A percentile compares a stretch with the other conserved stretches of the same genome.
phyloP scores from a whole-genome alignment of 371 early-diverging fungal genomes.

The Apophysomyces elegans region DNA sequence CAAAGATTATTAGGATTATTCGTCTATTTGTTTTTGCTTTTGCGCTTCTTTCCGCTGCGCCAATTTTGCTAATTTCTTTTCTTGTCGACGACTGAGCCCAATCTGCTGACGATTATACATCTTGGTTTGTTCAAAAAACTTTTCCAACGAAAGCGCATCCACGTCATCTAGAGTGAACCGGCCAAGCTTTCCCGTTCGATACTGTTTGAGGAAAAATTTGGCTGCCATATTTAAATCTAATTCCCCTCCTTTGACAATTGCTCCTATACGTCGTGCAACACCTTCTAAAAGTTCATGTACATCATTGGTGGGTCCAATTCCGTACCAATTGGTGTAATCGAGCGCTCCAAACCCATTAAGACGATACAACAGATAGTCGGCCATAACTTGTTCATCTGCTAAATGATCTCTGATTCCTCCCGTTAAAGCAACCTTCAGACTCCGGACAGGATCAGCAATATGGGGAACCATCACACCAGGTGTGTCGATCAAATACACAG shows the following conservation, averaged over 20 bases:
- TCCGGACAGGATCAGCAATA: slow-evolving; percentile 75
- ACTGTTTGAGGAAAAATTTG: slow-evolving; percentile 74
- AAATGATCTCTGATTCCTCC: slow-evolving; percentile 89
- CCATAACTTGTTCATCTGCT: slow-evolving; percentile 81
- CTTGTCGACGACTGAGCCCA: slow-evolving; percentile 48
- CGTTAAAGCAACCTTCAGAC: slow-evolving; percentile 83
- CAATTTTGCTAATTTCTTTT: slow-evolving; percentile 58
- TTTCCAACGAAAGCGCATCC: slow-evolving; percentile 50
- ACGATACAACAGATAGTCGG: slow-evolving; percentile 86
- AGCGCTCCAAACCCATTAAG: slow-evolving; percentile 65
- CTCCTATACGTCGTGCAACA: slow-evolving; percentile 78
- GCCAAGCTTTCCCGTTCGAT: slow-evolving; percentile 75
- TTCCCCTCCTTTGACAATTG: slow-evolving; percentile 75
- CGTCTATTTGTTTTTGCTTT: slow-evolving; percentile 9
- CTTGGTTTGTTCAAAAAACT: slow-evolving; percentile 49
- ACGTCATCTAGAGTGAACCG: slow-evolving; percentile 76
- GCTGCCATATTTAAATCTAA: slow-evolving; percentile 67
- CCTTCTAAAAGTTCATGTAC: slow-evolving; percentile 59
- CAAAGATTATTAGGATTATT: background rate
- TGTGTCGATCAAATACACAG: slow-evolving; percentile 90
- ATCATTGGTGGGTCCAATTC: slow-evolving; percentile 70
- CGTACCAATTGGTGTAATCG: slow-evolving; percentile 41
- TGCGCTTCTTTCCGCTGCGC: slow-evolving; percentile 49
- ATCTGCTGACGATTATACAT: slow-evolving; percentile 27
- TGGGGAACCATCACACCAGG: slow-evolving; percentile 91